Evolutionary conservation across 139 green algal species (phyloP).

Genomic region (Coccomyxa sp.): DNA sequence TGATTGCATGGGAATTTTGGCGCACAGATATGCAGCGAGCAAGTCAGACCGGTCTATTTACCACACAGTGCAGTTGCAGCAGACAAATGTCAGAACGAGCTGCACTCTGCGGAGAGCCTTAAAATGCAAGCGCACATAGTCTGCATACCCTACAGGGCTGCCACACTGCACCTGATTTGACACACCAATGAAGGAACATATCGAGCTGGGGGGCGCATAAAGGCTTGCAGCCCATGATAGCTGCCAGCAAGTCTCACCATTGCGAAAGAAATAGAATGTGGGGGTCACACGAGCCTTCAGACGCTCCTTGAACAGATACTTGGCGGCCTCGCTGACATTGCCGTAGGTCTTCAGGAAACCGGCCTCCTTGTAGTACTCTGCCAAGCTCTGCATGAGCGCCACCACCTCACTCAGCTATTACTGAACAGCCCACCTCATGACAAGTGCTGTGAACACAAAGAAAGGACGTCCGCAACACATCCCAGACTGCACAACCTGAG

Average conservation of each 20-base stretch:
- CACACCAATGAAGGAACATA: no score
- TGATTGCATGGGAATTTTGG: no score
- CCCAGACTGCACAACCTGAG: no score
- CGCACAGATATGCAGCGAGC: no score
- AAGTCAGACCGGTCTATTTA: no score
- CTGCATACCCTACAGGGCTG: background rate
- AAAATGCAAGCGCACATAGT: background rate
- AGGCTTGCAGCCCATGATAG: background rate
- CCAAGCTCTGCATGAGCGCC: slow-evolving; percentile 33
- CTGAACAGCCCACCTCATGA: no score
- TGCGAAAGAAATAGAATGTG: slow-evolving; percentile 18
- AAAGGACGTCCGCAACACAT: no score
- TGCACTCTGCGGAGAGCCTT: background rate
- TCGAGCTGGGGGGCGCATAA: no score
- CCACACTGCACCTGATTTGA: no score
- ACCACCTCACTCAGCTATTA: no score
- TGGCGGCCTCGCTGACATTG: slow-evolving; percentile 46
- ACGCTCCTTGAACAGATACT: slow-evolving; percentile 40
- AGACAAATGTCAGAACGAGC: background rate
- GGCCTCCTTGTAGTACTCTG: slow-evolving; percentile 30
- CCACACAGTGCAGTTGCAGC: background rate
- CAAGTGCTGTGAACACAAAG: no score
- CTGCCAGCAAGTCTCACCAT: slow-evolving; percentile 9
- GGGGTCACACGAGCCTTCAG: slow-evolving; percentile 14
- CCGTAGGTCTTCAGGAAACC: slow-evolving; percentile 51